phyloP scores from a whole-genome alignment of 2,329 filamentous ascomycete genomes.

The Ceratocystiopsis sp. region DNA sequence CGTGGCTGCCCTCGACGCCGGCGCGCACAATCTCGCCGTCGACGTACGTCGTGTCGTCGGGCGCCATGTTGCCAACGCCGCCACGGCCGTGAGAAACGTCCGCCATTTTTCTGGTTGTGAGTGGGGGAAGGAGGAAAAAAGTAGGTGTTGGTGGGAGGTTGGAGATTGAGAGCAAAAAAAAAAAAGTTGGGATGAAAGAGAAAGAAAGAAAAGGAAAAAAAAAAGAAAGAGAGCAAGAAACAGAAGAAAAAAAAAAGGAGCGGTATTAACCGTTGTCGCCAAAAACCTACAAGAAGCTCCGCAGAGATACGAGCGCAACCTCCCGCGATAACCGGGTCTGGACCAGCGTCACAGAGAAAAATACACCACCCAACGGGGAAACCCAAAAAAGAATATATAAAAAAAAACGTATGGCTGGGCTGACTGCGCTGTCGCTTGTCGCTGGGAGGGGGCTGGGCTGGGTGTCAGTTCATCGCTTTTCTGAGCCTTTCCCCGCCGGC shows the following conservation, averaged over 20 bases:
- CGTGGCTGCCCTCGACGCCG: conserved; percentile 36
- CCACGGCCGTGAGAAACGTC: conserved; percentile 44
- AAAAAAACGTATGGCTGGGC: too few species aligned
- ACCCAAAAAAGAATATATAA: too few species aligned
- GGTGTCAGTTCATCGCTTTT: too few species aligned
- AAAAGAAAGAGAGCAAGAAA: background rate
- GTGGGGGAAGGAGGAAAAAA: background rate
- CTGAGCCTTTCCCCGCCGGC: too few species aligned
- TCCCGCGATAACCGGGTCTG: too few species aligned
- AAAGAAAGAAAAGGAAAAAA: background rate
- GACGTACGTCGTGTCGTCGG: conserved; percentile 39
- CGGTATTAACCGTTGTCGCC: too few species aligned
- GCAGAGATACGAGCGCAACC: background rate
- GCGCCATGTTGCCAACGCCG: conserved; percentile 43
- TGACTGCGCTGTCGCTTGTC: too few species aligned
- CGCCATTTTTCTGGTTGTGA: background rate
- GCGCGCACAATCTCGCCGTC: conserved; percentile 45
- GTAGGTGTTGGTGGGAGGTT: background rate
- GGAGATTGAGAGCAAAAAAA: background rate
- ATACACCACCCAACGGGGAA: too few species aligned
- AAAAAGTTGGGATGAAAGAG: background rate
- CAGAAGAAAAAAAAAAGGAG: background rate
- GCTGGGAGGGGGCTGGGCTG: too few species aligned
- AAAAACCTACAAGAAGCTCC: background rate
- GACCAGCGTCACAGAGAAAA: too few species aligned